Evolutionary conservation across 2,329 filamentous ascomycete species (phyloP), one percentile per base, ranked within the genome.

Genomic region (Fusarium praegraminearum): DNA sequence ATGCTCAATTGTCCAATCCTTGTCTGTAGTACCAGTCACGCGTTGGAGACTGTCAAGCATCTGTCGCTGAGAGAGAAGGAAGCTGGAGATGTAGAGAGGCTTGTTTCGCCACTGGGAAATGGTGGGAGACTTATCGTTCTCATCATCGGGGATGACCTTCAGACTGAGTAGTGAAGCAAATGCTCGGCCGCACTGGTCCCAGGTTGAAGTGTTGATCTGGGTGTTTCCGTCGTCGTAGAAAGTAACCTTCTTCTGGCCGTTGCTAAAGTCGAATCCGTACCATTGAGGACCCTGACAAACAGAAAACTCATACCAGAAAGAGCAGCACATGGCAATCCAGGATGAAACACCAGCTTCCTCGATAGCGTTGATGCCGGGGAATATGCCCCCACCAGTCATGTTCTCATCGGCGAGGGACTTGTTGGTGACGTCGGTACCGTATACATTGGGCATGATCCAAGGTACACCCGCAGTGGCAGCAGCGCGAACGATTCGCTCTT

Each of bases 1-100:
- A 15, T 83, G 78, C 3, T 74, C 80, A 55, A 92, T 83, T 6
- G 76, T 40, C 73, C 73, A 75, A 74, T 91, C 89, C 0, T 77
- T 78, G 40, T 89, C 85, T 2, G 79, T 85, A 1, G 85, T 87
- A 0, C 84, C 83, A 0, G 87, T 86, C 15, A 89, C 88, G 2
- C 87, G 85, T 69, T 89, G 83, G 11, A 90, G 76, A 28, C 84
- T 85, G 40, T 86, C 85, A 59, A 92, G 83, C 82, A 92, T 91
- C 20, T 92, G 89, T 15, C 83, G 82, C 76, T 92, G 90, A 52
- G 78, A 87, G 58, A 90, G 66, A 7, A 79, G 76, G 79, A 90
- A 92, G 55, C 85, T 88, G 16, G 80, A 81, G 22, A 90, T 71
- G 68, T 83, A 86, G 8, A 89, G 71, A 2, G 72, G 68, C 53